phyloP scores from a whole-genome alignment of 495 filamentous ascomycete genomes.

The Aspergillus incahuasiensis region DNA sequence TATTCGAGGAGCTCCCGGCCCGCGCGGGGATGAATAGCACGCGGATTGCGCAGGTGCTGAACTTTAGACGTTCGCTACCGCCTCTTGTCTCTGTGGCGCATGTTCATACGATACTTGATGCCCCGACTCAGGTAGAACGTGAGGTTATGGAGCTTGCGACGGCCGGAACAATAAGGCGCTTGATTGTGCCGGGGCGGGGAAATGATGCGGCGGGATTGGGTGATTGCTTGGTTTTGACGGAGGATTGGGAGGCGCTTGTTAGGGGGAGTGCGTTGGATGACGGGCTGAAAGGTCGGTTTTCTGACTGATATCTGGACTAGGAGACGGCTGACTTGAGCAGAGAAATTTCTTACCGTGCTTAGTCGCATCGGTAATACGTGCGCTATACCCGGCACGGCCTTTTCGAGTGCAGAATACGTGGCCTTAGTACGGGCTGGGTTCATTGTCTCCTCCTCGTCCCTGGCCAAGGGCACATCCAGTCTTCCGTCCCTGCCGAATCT shows the following conservation, averaged over 20 bases:
- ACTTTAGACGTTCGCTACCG: conserved; percentile 61
- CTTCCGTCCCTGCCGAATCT: conserved; percentile 51
- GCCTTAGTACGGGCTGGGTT: conserved; percentile 68
- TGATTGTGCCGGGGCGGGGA: conserved; percentile 63
- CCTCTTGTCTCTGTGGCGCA: conserved; percentile 68
- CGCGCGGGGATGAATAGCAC: conserved; percentile 69
- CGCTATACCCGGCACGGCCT: conserved; percentile 41
- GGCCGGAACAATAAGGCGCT: conserved; percentile 56
- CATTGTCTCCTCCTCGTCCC: conserved; percentile 53
- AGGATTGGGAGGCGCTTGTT: conserved; percentile 60
- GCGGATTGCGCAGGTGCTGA: conserved; percentile 65
- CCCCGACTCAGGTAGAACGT: conserved; percentile 66
- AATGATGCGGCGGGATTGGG: conserved; percentile 56
- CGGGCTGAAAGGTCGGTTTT: conserved; percentile 42
- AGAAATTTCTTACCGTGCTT: conserved; percentile 54
- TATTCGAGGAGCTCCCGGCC: conserved; percentile 67
- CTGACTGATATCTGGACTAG: neutral
- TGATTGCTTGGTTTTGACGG: conserved; percentile 62
- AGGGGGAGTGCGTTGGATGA: conserved; percentile 39
- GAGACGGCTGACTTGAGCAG: conserved; percentile 18
- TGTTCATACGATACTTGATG: conserved; percentile 60
- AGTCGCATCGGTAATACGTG: conserved; percentile 49
- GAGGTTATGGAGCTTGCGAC: conserved; percentile 63
- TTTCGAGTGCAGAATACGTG: conserved; percentile 49
- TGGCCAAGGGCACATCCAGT: conserved; percentile 41